These are phyloP conservation scores for Rhodotorula kratochvilovae DNA, from an alignment of 768 basidiomycete genomes.

Conservation along the genomic window DNA sequence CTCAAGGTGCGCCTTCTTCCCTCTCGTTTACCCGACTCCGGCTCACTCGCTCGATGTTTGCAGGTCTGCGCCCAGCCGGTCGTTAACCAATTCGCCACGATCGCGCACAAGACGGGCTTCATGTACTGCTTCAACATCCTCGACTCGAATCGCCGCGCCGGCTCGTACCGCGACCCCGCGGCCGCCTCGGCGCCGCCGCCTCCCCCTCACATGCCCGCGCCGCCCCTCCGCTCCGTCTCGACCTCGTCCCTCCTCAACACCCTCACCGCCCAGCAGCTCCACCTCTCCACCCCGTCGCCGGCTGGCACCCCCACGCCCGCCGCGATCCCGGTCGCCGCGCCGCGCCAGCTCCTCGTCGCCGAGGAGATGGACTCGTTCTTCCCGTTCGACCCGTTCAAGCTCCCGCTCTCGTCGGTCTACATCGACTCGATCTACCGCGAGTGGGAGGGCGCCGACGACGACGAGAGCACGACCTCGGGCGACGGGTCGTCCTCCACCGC, in stretches of 20 bases:
- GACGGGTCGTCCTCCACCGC: conserved; percentile 11
- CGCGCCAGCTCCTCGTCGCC: conserved; percentile 36
- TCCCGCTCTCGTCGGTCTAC: conserved; percentile 69
- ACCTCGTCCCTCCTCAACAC: conserved; percentile 32
- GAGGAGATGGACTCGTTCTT: conserved; percentile 77
- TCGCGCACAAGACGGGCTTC: conserved; percentile 84
- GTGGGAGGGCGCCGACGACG: conserved; percentile 77
- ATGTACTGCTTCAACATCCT: conserved; percentile 91
- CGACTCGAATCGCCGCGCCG: conserved; percentile 71
- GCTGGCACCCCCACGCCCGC: background rate
- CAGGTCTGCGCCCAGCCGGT: conserved; percentile 87
- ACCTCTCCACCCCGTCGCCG: conserved; percentile 14
- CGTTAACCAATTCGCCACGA: conserved; percentile 85
- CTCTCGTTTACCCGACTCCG: background rate
- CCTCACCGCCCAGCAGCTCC: conserved; percentile 15
- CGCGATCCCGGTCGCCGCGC: background rate
- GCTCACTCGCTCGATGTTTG: background rate
- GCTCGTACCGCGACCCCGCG: conserved; percentile 27
- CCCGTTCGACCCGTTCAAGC: conserved; percentile 94
- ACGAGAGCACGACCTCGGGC: conserved; percentile 53
- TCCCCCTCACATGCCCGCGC: conserved; percentile 11
- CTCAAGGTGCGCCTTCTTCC: conserved; percentile 59
- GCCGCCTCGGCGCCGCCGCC: conserved; percentile 1
- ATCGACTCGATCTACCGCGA: conserved; percentile 82
- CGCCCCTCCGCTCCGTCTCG: conserved; percentile 34